A percentile compares a stretch with the other conserved stretches of the same genome.
These are phyloP conservation scores for Buddleja alternifolia DNA, from an alignment of 257 asterid species.

Conservation along the genomic window DNA sequence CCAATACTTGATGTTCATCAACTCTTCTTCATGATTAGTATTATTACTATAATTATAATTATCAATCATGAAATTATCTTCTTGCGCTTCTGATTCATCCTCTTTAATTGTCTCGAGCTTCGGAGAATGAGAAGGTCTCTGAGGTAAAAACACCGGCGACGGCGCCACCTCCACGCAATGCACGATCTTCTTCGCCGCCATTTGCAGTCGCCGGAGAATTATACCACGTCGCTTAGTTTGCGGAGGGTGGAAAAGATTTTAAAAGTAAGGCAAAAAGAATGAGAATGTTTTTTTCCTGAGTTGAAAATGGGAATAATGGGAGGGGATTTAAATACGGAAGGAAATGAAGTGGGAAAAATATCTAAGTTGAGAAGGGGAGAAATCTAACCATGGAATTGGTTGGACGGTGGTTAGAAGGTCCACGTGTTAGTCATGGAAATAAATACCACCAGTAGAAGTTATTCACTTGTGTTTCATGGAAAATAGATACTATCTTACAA, in stretches of 20 bases:
- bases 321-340: not conserved
- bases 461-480: not conserved
- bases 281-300: not conserved
- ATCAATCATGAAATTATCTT: too few species aligned
- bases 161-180: constrained; percentile 48
- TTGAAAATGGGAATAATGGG: not conserved
- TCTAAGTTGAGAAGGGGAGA: not conserved
- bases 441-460: not conserved
- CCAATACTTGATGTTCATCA: not conserved
- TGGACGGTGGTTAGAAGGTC: too few species aligned
- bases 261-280: too few species aligned
- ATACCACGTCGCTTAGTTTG: too few species aligned
- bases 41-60: too few species aligned
- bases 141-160: constrained; percentile 30
- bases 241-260: too few species aligned
- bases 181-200: constrained; percentile 16
- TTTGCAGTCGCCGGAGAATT: not conserved
- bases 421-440: constrained; percentile 13
- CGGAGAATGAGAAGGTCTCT: constrained; percentile 42
- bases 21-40: not conserved
- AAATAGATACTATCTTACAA: not conserved
- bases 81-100: constrained; percentile 35
- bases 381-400: not conserved
- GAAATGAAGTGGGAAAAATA: not conserved
- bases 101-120: constrained; percentile 51